phyloP scores from a whole-genome alignment of 176 grass and related monocot genomes.

The Saccharum officinarum region DNA sequence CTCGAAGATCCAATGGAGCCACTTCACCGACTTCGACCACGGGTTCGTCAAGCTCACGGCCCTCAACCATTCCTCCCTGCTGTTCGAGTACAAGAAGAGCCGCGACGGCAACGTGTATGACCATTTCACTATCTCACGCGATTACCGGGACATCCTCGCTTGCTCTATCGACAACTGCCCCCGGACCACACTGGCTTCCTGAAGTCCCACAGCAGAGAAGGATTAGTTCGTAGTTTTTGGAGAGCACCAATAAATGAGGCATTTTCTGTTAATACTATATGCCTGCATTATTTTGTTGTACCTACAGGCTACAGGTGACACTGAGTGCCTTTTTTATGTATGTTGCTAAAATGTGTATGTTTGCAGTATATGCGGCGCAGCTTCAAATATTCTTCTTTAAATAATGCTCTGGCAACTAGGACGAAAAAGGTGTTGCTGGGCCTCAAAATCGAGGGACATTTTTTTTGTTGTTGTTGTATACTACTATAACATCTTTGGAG shows the following conservation, averaged over 20 bases:
- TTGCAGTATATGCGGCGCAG: background rate
- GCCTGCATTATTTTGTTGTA: background rate
- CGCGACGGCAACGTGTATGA: conserved; percentile 70
- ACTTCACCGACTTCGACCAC: conserved; percentile 58
- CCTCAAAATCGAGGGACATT: too few species aligned
- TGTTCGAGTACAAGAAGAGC: conserved; percentile 96
- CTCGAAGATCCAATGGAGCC: conserved; percentile 60
- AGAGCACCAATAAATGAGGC: conserved; percentile 18
- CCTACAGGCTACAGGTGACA: background rate
- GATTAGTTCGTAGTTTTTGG: background rate
- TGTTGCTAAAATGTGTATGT: background rate
- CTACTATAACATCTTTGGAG: too few species aligned
- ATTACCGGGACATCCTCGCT: conserved; percentile 67
- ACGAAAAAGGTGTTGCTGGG: too few species aligned
- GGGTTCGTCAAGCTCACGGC: conserved; percentile 89
- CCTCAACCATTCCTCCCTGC: conserved; percentile 68
- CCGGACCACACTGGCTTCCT: conserved; percentile 49
- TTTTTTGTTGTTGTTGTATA: too few species aligned
- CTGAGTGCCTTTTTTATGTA: background rate
- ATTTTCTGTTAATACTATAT: background rate
- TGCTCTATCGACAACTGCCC: conserved; percentile 69
- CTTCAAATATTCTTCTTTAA: too few species aligned
- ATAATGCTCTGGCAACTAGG: too few species aligned
- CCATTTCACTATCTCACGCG: conserved; percentile 67
- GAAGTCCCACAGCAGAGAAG: background rate